Percentiles rank a stretch among this genome's conserved stretches.
phyloP scores from a whole-genome alignment of 306 rosid species.

The Cucumis cinereus region DNA sequence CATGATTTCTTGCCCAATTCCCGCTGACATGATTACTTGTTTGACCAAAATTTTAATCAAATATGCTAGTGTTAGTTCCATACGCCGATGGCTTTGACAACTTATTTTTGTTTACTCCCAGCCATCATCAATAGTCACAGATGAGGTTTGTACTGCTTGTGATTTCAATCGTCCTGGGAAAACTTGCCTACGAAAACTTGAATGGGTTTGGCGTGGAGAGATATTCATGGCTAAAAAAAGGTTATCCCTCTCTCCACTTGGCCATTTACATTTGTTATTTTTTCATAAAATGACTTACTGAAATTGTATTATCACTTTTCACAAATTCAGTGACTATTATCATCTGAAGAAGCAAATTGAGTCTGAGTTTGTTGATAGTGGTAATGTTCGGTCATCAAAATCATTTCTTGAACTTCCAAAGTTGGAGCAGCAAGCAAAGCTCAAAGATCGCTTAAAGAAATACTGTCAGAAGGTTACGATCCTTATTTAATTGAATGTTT shows the following conservation, averaged over 20 bases:
- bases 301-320: conserved; percentile 18
- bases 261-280: conserved; percentile 8
- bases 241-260: conserved; percentile 16
- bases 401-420: conserved; percentile 90
- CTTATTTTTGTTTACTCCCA: conserved; percentile 26
- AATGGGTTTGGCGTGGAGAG: conserved; percentile 99
- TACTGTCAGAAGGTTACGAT: conserved; percentile 82
- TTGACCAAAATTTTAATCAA: neutral
- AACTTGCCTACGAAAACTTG: conserved; percentile 90
- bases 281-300: conserved; percentile 9
- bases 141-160: conserved; percentile 94
- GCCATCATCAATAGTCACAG: conserved; percentile 94
- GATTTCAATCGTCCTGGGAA: conserved; percentile 97
- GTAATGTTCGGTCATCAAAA: conserved; percentile 39
- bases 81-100: neutral
- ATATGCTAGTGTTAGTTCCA: neutral
- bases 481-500: conserved; percentile 12
- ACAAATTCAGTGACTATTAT: conserved; percentile 70
- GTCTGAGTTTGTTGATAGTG: conserved; percentile 67
- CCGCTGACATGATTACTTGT: neutral
- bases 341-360: conserved; percentile 90
- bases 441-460: conserved; percentile 85
- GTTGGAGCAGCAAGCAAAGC: conserved; percentile 69
- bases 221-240: conserved; percentile 76
- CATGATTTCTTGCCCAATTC: neutral